Conservation (phyloP, 140 eudicot species). For the Stevia rebaudiana region DNA sequence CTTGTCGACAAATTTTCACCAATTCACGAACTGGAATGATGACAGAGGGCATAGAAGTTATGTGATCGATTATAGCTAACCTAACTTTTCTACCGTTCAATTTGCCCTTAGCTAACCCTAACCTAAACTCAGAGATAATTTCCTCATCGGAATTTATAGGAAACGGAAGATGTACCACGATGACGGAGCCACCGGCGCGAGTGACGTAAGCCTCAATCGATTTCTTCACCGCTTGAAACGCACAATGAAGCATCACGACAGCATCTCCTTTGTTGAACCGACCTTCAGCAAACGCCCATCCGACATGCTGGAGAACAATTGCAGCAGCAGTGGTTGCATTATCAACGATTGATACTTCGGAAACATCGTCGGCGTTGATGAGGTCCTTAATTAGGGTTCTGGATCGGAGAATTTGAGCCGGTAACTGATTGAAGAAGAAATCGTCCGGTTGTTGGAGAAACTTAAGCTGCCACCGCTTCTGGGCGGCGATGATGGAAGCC, state of each 20-base stretch:
- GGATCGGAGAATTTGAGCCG: constrained; percentile 41
- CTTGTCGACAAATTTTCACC: constrained; percentile 70
- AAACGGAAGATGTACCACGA: constrained; percentile 59
- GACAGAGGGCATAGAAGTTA: constrained; percentile 85
- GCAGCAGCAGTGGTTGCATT: constrained; percentile 86
- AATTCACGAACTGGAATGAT: constrained; percentile 62
- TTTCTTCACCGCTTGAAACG: constrained; percentile 76
- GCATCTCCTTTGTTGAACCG: constrained; percentile 50
- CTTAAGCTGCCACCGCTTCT: constrained; percentile 37
- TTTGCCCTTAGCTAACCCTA: constrained; percentile 47
- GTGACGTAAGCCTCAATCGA: constrained; percentile 70
- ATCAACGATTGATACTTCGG: constrained; percentile 64
- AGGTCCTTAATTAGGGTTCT: constrained; percentile 46
- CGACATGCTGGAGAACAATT: constrained; percentile 56
- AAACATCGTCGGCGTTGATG: constrained; percentile 69
- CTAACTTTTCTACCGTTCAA: constrained; percentile 49
- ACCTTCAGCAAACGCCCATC: constrained; percentile 53
- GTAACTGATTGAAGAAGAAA: constrained; percentile 50
- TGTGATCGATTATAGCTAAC: constrained; percentile 81
- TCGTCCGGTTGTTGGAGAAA: constrained; percentile 71
- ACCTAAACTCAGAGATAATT: constrained; percentile 44
- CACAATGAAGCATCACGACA: constrained; percentile 65
- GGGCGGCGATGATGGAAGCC: constrained; percentile 42
- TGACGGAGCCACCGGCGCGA: constrained; percentile 71
- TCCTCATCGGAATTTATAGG: constrained; percentile 44